These are phyloP conservation scores for Cercis canadensis DNA, from an alignment of 306 rosid genomes.

Conservation along the genomic window DNA sequence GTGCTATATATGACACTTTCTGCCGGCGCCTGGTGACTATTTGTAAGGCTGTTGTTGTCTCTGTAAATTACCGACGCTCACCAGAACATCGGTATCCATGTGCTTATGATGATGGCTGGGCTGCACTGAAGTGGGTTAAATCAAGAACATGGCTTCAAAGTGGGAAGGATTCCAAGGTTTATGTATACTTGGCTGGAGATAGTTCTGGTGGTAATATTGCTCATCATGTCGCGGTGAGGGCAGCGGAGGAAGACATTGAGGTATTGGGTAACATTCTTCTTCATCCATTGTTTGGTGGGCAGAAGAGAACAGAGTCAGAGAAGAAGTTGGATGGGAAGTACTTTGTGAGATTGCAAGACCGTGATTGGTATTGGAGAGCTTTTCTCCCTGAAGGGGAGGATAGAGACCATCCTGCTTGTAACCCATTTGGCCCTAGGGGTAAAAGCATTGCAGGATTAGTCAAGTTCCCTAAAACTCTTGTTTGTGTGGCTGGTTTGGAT, in stretches of 20 bases:
- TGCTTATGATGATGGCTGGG: constrained; percentile 90
- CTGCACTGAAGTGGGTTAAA: constrained; percentile 80
- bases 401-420: constrained; percentile 88
- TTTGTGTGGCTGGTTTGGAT: constrained; percentile 91
- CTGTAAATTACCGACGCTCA: constrained; percentile 83
- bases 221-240: constrained; percentile 76
- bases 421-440: constrained; percentile 76
- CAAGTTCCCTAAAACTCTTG: constrained; percentile 77
- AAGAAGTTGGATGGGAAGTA: constrained; percentile 75
- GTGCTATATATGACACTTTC: constrained; percentile 85
- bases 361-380: constrained; percentile 98
- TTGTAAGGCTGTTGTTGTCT: constrained; percentile 80
- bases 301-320: constrained; percentile 69
- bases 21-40: constrained; percentile 76
- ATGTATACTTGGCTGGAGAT: constrained; percentile 83
- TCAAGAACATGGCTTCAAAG: constrained; percentile 84
- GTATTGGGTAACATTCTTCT: constrained; percentile 84
- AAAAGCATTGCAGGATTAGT: constrained; percentile 53
- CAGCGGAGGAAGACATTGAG: constrained; percentile 70
- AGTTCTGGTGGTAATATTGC: constrained; percentile 91
- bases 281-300: constrained; percentile 88
- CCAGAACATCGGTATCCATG: constrained; percentile 81
- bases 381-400: constrained; percentile 84
- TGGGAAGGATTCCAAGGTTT: constrained; percentile 76
- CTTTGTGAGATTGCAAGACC: constrained; percentile 80